These are phyloP conservation scores for Psilocybe mexicana DNA, from an alignment of 1,284 basidiomycete species.

Conservation along the genomic window DNA sequence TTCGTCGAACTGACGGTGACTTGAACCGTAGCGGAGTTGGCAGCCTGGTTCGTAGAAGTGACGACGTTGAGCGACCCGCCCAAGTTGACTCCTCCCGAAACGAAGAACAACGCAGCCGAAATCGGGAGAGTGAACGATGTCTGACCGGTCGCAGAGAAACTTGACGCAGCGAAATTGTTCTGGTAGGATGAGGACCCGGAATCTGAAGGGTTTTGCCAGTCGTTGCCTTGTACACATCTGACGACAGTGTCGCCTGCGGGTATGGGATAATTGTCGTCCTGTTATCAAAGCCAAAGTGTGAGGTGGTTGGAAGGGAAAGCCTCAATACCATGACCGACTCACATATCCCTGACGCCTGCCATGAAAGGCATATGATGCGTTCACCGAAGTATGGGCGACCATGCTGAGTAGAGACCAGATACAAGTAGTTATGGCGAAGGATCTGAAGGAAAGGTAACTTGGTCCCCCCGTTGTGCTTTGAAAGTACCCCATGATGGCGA, in stretches of 20 bases:
- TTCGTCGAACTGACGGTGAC: constrained; percentile 33
- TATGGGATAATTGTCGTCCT: neutral
- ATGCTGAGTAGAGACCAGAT: neutral
- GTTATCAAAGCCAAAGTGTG: neutral
- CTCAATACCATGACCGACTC: neutral
- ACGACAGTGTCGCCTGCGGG: neutral
- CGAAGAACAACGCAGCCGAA: constrained; percentile 39
- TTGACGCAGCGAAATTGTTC: neutral
- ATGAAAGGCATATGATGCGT: neutral
- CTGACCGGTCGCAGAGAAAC: neutral
- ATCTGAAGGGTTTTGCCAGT: neutral
- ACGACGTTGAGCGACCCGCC: constrained; percentile 29
- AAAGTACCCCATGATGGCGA: neutral
- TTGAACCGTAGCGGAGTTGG: constrained; percentile 32
- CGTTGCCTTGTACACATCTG: neutral
- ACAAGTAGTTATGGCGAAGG: neutral
- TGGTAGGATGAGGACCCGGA: neutral
- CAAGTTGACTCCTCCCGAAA: constrained; percentile 37
- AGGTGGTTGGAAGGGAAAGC: neutral
- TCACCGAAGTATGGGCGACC: neutral
- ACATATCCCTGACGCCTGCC: neutral
- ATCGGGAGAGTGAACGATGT: constrained; percentile 35
- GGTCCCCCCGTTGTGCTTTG: neutral
- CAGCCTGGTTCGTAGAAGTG: constrained; percentile 27
- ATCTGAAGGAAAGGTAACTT: neutral